Percentiles rank a stretch among this genome's conserved stretches.
Evolutionary conservation across 768 basidiomycete genomes (phyloP).

Genomic region (Suillus fuscotomentosus): DNA sequence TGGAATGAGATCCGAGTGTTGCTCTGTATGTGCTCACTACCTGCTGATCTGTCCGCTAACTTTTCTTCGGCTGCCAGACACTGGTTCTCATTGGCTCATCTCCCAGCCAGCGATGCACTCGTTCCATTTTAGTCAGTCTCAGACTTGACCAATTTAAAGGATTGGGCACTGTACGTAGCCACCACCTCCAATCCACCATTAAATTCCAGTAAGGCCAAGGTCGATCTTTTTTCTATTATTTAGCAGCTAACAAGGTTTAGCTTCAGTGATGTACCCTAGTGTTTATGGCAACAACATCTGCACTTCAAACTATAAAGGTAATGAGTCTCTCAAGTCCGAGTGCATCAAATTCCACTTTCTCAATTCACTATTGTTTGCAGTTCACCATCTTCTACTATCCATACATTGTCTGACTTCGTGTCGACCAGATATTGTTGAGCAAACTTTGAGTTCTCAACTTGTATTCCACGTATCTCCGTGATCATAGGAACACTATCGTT

Average conservation of each 20-base stretch:
- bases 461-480: neutral
- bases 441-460: slow-evolving; percentile 1
- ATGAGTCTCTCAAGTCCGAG: neutral
- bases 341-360: neutral
- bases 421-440: neutral
- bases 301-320: neutral
- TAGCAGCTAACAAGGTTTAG: neutral
- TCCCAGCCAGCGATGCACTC: neutral
- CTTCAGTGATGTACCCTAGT: neutral
- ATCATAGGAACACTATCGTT: neutral
- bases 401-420: neutral
- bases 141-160: neutral
- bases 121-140: neutral
- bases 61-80: neutral
- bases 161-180: neutral
- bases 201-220: neutral
- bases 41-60: neutral
- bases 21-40: neutral
- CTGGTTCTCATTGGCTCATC: neutral
- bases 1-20: neutral
- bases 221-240: neutral
- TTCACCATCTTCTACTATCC: neutral
- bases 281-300: neutral
- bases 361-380: neutral
- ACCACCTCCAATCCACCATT: neutral